Evolutionary conservation across 257 asterid genomes (phyloP).

Genomic region (Cynanchum wilfordii): DNA sequence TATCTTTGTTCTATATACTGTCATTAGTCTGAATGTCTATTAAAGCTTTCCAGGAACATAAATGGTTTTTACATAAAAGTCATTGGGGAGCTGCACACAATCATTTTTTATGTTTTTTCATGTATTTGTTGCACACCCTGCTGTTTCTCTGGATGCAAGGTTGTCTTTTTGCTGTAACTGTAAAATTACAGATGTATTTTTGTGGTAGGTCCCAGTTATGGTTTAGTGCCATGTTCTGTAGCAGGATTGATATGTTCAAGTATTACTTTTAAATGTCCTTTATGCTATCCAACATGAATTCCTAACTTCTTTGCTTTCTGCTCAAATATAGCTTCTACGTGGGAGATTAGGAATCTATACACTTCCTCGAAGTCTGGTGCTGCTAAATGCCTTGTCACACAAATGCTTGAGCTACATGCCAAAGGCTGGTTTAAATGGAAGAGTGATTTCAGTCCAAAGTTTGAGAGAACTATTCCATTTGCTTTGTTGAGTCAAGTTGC

Average conservation of each 20-base stretch:
- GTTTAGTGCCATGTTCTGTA: neutral
- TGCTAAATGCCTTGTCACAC: constrained; percentile 73
- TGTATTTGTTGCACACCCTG: neutral
- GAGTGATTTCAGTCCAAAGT: constrained; percentile 52
- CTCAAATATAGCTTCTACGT: constrained; percentile 66
- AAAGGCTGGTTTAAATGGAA: constrained; percentile 89
- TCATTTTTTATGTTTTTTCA: neutral
- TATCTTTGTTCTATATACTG: neutral
- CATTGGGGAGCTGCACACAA: neutral
- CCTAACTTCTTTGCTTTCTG: constrained; percentile 24
- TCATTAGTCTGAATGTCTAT: neutral
- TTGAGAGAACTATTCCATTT: constrained; percentile 80
- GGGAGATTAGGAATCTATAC: constrained; percentile 83
- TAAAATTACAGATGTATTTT: too few relatives aligned
- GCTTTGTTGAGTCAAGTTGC: constrained; percentile 93
- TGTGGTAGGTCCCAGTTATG: neutral
- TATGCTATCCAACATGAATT: neutral
- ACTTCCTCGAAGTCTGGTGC: constrained; percentile 38
- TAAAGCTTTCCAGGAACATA: neutral
- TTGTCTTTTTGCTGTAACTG: neutral
- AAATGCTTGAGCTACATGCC: constrained; percentile 72
- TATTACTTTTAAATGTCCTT: neutral
- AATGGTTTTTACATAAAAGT: neutral
- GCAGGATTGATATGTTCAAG: neutral
- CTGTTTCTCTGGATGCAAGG: neutral